These are phyloP conservation scores for Ogataea wickerhamii DNA, from an alignment of 805 yeast genomes.

Conservation along the genomic window DNA sequence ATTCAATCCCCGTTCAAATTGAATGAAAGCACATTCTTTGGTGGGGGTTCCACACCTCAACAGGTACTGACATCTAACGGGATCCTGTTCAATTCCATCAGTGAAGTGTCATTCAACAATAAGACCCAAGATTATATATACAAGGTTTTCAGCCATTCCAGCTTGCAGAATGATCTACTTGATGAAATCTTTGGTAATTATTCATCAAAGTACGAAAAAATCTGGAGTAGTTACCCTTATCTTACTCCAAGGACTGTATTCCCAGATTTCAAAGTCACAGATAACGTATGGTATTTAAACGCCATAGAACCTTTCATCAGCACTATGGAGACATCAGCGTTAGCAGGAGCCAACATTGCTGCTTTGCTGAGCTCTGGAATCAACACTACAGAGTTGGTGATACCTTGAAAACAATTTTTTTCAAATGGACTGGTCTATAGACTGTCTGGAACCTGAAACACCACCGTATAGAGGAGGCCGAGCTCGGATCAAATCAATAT, in stretches of 20 bases:
- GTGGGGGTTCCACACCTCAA: slow-evolving; percentile 22
- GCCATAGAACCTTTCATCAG: slow-evolving; percentile 45
- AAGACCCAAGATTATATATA: slow-evolving; percentile 34
- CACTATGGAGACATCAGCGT: slow-evolving; percentile 50
- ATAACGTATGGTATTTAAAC: slow-evolving; percentile 40
- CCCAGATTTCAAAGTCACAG: slow-evolving; percentile 13
- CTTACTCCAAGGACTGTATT: slow-evolving; percentile 31
- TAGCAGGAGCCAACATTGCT: slow-evolving; percentile 49
- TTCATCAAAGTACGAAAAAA: slow-evolving; percentile 29
- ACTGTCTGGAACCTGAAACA: neutral
- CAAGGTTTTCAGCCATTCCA: slow-evolving; percentile 37
- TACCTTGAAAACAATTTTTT: too few species aligned
- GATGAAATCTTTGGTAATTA: slow-evolving; percentile 24
- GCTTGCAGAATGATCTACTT: slow-evolving; percentile 20
- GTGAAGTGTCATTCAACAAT: slow-evolving; percentile 27
- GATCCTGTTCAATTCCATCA: slow-evolving; percentile 34
- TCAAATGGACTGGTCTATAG: neutral
- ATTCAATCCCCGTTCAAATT: slow-evolving; percentile 21
- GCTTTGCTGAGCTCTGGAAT: slow-evolving; percentile 34
- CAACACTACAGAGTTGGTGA: slow-evolving; percentile 24
- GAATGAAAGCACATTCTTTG: slow-evolving; percentile 14
- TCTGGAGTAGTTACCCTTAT: slow-evolving; percentile 45
- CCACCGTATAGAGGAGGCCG: neutral
- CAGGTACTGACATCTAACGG: slow-evolving; percentile 25
- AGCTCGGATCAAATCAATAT: too few species aligned